Evolutionary conservation across 148 eudicot species (phyloP).

Genomic region (Agrostemma githago): DNA sequence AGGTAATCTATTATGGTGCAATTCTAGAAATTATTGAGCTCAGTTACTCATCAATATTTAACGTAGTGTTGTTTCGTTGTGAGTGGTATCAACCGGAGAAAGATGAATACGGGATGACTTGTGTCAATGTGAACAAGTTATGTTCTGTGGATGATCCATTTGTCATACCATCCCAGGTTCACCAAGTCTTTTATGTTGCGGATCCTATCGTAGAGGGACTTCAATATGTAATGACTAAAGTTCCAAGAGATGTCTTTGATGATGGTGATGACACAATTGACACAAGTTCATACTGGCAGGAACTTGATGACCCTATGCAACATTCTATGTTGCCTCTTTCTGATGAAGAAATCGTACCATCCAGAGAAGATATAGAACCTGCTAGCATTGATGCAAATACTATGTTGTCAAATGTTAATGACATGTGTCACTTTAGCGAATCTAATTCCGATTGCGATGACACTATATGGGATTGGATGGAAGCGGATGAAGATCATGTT

Average conservation of each 20-base stretch:
- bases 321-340: neutral
- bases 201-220: slow-evolving; percentile 4
- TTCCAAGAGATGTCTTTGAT: neutral
- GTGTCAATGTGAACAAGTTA: slow-evolving; percentile 14
- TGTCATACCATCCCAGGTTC: slow-evolving; percentile 19
- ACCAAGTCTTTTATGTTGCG: slow-evolving; percentile 15
- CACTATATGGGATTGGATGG: slow-evolving; percentile 1
- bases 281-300: neutral
- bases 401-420: neutral
- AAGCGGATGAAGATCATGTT: neutral
- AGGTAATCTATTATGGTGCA: slow-evolving; percentile 18
- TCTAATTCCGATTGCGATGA: neutral
- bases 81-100: slow-evolving; percentile 19
- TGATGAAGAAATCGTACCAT: neutral
- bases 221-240: slow-evolving; percentile 11
- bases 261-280: neutral
- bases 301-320: neutral
- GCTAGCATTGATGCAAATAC: neutral
- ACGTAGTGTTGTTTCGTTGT: slow-evolving; percentile 13
- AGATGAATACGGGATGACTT: slow-evolving; percentile 4
- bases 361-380: neutral
- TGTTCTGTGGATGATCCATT: slow-evolving; percentile 12
- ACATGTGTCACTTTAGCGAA: neutral
- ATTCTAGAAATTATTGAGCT: slow-evolving; percentile 24
- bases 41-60: slow-evolving; percentile 14